Evolutionary conservation across 2,329 filamentous ascomycete genomes (phyloP), one percentile per base, ranked within the genome.

Genomic region (Fusarium sarcochroum): DNA sequence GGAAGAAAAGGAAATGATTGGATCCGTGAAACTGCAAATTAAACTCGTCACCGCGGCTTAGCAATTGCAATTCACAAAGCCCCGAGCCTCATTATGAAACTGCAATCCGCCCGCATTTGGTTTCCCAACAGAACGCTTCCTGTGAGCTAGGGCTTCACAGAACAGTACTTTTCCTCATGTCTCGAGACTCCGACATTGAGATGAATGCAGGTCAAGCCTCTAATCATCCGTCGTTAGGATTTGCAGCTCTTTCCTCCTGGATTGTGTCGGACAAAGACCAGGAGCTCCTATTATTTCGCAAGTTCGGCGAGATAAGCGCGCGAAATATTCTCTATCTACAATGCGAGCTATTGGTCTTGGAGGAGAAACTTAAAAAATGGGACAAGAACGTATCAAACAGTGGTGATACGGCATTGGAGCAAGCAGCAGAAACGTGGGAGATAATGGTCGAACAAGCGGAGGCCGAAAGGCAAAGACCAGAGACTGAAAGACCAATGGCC

Each of bases 381-480:
- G 58, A 64, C 1, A 20, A 6, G 5, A 14, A 40, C 0, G 3
- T 62, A 1, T 7, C 42, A 3, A 6, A 13, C 3, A 52, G 45
- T 5, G 35, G 38, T 5, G 35, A 55, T 0, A 63, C 44, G 0
- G 7, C 30, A 0, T 4, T 63, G 2, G 48, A 64, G 1, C 11
- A 61, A 1, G 45, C 14, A 2, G 49, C 60, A 0, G 55, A 61
- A 20, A 56, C 50, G 8, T 64, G 57, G 60, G 60, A 64, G 8
- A 32, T 64, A 5, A 64, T 34, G 32, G 15, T 9, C 0, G 45
- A 61, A 27, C 57, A 56, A 4, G 60, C 45, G 2, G 1, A n/a
- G 0, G 20, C 7, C 0, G 45, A n/a, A n/a, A n/a, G n/a, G n/a
- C n/a, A n/a, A n/a, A n/a, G n/a, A n/a, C n/a, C n/a, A n/a, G n/a